A percentile compares a stretch with the other conserved stretches of the same genome.
These are phyloP conservation scores for Onygena corvina DNA, from an alignment of 2,329 filamentous ascomycete genomes.

Conservation along the genomic window DNA sequence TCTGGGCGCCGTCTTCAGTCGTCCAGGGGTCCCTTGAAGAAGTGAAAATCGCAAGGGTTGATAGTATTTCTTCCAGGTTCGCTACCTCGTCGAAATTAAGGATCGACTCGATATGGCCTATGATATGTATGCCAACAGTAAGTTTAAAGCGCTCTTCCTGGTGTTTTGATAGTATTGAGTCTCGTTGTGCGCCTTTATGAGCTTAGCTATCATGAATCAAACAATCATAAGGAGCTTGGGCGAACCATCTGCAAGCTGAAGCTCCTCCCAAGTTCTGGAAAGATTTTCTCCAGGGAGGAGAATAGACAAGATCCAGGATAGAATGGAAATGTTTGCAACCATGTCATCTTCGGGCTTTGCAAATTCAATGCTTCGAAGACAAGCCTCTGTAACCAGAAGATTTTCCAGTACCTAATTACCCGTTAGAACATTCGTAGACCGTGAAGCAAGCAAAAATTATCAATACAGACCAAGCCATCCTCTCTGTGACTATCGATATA, in stretches of 20 bases:
- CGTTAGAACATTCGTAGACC: not conserved
- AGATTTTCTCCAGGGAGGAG: slow-evolving; percentile 27
- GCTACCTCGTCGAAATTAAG: slow-evolving; percentile 17
- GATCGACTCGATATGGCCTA: slow-evolving; percentile 17
- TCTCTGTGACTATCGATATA: slow-evolving; percentile 21
- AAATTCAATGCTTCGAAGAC: slow-evolving; percentile 17
- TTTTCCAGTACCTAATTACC: slow-evolving; percentile 23
- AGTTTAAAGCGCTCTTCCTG: slow-evolving; percentile 20
- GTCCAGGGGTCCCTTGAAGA: slow-evolving; percentile 28
- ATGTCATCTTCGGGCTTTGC: slow-evolving; percentile 18
- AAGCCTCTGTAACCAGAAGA: slow-evolving; percentile 22
- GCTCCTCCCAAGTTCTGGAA: slow-evolving; percentile 21
- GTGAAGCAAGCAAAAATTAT: slow-evolving; percentile 14
- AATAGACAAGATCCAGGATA: slow-evolving; percentile 23
- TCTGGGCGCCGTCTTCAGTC: slow-evolving; percentile 18
- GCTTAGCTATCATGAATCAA: not conserved
- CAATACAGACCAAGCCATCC: slow-evolving; percentile 14
- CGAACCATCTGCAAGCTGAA: slow-evolving; percentile 15
- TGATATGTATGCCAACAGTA: slow-evolving; percentile 23
- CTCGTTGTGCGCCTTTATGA: not conserved
- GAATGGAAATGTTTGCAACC: slow-evolving; percentile 20
- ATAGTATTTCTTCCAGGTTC: slow-evolving; percentile 20
- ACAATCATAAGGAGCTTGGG: not conserved
- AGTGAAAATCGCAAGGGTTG: slow-evolving; percentile 25
- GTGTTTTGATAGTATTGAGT: slow-evolving; percentile 15